Evolutionary conservation across 352 stramenopile genomes (phyloP), one percentile per base, ranked within the genome.

Genomic region (Phytophthora europaea): DNA sequence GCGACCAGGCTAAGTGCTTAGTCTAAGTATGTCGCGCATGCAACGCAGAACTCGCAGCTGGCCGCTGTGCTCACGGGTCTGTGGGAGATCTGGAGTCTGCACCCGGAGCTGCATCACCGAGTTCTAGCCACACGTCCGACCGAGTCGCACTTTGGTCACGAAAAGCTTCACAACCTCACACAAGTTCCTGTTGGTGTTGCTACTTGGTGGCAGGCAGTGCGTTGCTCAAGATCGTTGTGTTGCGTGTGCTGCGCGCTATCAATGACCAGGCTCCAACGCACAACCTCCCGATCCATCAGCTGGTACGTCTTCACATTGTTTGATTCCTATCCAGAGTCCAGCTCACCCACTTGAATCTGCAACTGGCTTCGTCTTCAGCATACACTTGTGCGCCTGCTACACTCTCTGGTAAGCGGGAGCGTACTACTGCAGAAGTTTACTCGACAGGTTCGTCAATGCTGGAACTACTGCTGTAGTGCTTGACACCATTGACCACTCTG

Each of bases 61-160:
- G 60, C 61, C 1, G 18, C 8, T 20, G 58, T 33, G 26, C 33
- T 78, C 15, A 38, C 38, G 16, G 54, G 18, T 63, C 4, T 75
- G 28, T 72, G 61, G 71, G 66, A 75, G 20, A 57, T 82, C 43
- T 69, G 78, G 72, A 65, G 62, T 55, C 52, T 83, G 31, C 72
- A 83, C 18, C 61, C 68, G 9, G 36, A 34, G 20, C 58, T 75
- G 34, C 67, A 64, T 2, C n/a, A 36, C 26, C 38, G 47, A 13
- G 26, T 67, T 13, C 6, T 80, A 18, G 28, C 60, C 12, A 66
- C 56, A 28, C 67, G 75, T 82, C 70, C n/a, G 51, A n/a, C 48
- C 20, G 18, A 51, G 16, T 51, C 20, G 20, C n/a, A 3, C 6
- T 20, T 23, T 51, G n/a, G 18, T 10, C 9, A 4, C n/a, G 10